These are phyloP conservation scores for Stromatinia cepivora DNA, from an alignment of 2,329 filamentous ascomycete genomes.

Conservation along the genomic window DNA sequence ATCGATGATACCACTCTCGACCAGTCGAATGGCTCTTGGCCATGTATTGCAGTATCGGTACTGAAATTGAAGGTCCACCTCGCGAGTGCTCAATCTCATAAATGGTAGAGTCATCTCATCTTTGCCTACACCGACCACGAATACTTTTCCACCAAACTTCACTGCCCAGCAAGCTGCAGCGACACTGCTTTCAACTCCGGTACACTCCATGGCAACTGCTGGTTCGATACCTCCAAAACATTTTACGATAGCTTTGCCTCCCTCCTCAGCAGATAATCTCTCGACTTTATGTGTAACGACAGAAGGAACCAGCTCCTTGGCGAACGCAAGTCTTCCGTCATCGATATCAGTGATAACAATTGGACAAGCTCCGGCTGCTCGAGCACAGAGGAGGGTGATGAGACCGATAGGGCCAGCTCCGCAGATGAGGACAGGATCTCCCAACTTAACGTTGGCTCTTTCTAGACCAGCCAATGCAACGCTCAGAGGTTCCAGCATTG, in stretches of 20 bases:
- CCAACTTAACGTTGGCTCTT: constrained; percentile 74
- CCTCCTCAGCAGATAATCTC: constrained; percentile 65
- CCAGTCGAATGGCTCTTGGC: constrained; percentile 86
- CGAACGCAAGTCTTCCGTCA: constrained; percentile 79
- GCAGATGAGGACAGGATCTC: constrained; percentile 85
- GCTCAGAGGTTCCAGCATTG: constrained; percentile 84
- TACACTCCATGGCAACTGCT: constrained; percentile 84
- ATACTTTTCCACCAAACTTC: constrained; percentile 96
- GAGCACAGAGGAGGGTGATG: constrained; percentile 79
- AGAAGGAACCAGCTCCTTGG: constrained; percentile 76
- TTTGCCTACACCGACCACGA: constrained; percentile 92
- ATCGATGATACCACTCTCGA: constrained; percentile 82
- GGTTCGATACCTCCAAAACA: constrained; percentile 79
- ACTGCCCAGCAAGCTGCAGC: constrained; percentile 82
- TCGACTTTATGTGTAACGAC: constrained; percentile 80
- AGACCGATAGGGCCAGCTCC: constrained; percentile 93
- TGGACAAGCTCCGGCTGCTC: constrained; percentile 84
- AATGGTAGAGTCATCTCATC: constrained; percentile 96
- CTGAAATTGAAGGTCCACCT: constrained; percentile 95
- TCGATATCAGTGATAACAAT: constrained; percentile 96
- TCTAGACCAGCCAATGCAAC: constrained; percentile 89
- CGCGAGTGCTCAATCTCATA: constrained; percentile 85
- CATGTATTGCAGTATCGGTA: constrained; percentile 96
- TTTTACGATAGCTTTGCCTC: constrained; percentile 65
- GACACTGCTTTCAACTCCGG: constrained; percentile 88